Evolutionary conservation across 139 green algal species (phyloP).

Genomic region (Chlamydomonas incerta): DNA sequence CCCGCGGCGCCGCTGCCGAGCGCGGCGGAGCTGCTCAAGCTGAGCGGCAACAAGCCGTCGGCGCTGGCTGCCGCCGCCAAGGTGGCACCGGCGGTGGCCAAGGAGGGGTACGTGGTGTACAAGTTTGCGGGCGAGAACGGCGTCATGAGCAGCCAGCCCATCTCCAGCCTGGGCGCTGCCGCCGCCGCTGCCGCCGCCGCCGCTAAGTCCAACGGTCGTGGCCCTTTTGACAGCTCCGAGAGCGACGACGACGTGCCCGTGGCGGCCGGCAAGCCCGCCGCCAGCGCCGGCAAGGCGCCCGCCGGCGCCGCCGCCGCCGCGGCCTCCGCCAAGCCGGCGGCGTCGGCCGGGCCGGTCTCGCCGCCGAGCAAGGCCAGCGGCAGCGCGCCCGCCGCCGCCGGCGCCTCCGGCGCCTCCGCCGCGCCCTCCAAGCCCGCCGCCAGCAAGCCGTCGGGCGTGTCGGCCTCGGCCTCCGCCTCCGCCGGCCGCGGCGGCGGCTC

Average conservation of each 20-base stretch:
- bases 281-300: not conserved
- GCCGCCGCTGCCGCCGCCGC: not conserved
- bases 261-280: not conserved
- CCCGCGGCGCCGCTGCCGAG: not conserved
- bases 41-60: not conserved
- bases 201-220: not conserved
- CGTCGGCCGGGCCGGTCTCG: too few relatives aligned
- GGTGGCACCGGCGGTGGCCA: not conserved
- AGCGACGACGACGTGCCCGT: not conserved
- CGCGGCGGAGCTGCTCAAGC: slow-evolving; percentile 7
- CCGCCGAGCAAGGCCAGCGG: too few relatives aligned
- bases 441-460: too few relatives aligned
- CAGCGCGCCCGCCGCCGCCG: too few relatives aligned
- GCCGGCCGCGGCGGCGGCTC: not conserved
- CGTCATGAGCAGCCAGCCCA: not conserved
- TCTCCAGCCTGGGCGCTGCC: not conserved
- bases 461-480: not conserved
- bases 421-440: too few relatives aligned
- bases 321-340: not conserved
- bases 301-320: not conserved
- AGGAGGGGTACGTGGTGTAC: slow-evolving; percentile 23
- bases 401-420: too few relatives aligned
- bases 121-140: slow-evolving; percentile 6
- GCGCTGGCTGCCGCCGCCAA: not conserved
- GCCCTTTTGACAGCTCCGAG: slow-evolving; percentile 6